A percentile compares a stretch with the other conserved stretches of the same genome.
These are phyloP conservation scores for Colletotrichum shisoi DNA, from an alignment of 2,329 filamentous ascomycete genomes.

Conservation along the genomic window DNA sequence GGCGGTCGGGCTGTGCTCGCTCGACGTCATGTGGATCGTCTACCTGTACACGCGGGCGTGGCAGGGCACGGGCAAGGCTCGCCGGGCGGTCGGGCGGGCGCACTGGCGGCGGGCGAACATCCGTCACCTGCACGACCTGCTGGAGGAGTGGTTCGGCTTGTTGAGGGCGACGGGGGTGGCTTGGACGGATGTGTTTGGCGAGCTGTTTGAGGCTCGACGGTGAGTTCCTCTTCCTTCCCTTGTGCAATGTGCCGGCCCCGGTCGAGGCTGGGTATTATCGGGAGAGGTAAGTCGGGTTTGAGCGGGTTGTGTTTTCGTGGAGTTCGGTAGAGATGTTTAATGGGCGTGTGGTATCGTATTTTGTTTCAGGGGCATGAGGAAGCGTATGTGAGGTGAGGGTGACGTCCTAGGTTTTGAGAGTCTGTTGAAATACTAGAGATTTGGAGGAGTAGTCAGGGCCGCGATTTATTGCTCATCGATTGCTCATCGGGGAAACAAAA, in stretches of 20 bases:
- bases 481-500: too few species aligned
- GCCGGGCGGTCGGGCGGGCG: background rate
- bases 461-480: too few species aligned
- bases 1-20: background rate
- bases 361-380: background rate
- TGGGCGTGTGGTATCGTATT: background rate
- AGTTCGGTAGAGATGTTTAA: background rate
- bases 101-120: constrained; percentile 17
- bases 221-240: background rate
- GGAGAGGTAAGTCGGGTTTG: background rate
- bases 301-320: background rate
- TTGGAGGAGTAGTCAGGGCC: too few species aligned
- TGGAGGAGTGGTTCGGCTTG: constrained; percentile 21
- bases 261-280: background rate
- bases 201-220: constrained; percentile 9
- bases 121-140: constrained; percentile 25
- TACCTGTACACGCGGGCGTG: constrained; percentile 26
- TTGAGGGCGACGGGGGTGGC: background rate
- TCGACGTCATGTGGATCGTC: constrained; percentile 30
- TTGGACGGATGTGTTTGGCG: constrained; percentile 11
- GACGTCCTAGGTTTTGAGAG: too few species aligned
- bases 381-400: too few species aligned
- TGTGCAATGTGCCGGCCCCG: background rate
- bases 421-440: too few species aligned
- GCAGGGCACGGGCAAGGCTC: background rate